Evolutionary conservation across 2,329 filamentous ascomycete species (phyloP).

Genomic region (Colletotrichum tanaceti): DNA sequence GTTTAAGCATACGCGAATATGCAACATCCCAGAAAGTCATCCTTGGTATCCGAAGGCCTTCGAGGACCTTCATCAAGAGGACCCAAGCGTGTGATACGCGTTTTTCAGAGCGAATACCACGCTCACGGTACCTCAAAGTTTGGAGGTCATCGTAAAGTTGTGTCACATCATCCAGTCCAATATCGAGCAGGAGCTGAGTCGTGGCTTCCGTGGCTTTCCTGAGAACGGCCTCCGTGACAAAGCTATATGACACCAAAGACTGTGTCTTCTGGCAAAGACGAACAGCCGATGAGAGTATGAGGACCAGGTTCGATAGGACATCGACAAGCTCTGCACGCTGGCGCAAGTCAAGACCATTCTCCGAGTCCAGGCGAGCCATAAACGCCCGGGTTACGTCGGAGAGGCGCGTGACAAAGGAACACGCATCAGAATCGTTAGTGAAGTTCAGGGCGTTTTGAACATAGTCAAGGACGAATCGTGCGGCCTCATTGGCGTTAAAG

Average conservation of each 20-base stretch:
- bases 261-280: constrained; percentile 54
- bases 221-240: constrained; percentile 63
- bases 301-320: constrained; percentile 51
- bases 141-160: constrained; percentile 62
- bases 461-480: constrained; percentile 62
- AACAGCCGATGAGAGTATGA: constrained; percentile 53
- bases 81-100: constrained; percentile 67
- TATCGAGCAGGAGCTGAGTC: constrained; percentile 54
- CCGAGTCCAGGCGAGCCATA: constrained; percentile 46
- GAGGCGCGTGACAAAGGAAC: constrained; percentile 57
- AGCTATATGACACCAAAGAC: constrained; percentile 49
- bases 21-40: constrained; percentile 71
- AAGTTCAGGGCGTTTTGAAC: constrained; percentile 58
- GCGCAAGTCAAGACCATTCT: constrained; percentile 26
- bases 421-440: constrained; percentile 48
- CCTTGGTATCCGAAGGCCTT: constrained; percentile 61
- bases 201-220: constrained; percentile 54
- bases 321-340: constrained; percentile 50
- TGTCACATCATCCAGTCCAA: constrained; percentile 58
- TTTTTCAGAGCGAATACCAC: constrained; percentile 63
- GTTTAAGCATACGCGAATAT: constrained; percentile 56
- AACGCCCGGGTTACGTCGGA: constrained; percentile 58
- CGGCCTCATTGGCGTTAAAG: constrained; percentile 39
- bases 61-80: constrained; percentile 65
- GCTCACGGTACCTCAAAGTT: constrained; percentile 57